Base-by-base conservation (phyloP, 768 basidiomycete genomes). In the Lactarius vividus region DNA sequence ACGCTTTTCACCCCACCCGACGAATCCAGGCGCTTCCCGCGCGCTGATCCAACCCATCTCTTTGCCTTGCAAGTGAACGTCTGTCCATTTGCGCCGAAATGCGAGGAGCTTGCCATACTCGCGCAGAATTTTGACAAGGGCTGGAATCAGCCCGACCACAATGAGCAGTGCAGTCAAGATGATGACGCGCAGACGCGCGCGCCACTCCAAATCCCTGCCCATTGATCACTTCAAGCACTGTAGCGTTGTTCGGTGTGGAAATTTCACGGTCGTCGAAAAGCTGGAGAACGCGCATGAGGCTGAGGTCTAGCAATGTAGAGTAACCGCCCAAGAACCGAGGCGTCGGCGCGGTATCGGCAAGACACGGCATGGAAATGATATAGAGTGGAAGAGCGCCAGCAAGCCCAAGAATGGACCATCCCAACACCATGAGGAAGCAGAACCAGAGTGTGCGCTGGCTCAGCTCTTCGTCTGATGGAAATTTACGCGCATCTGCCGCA, bases 21-120 rank as follows among this genome's bases (percentile, higher is more conserved):
- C 79, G 67, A 90, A 88, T 3, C 88, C 89, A 20, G 86, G 87
- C 3, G 89, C 88, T 28, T 79, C 74, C 4, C 75, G 77, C 0
- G 83, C 84, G 71, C 86, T 85, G 49, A 92, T 76, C 86, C 90
- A 92, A 7, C 85, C 91, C 77, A 94, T 80, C 71, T 93, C 91
- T 66, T 86, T 79, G 3, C 85, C 84, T 67, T 83, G 84, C 72
- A 92, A 91, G 59, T 82, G 83, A 1, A 85, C 76, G 35, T 84
- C 79, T 20, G 85, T 72, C 86, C 91, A 93, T 33, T 82, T 79
- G 52, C 77, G 75, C 57, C 87, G 81, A 71, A 83, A 86, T 9
- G 76, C 80, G 3, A 84, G 80, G 3, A 89, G 74, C 18, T 72
- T 76, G 71, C 82, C 83, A 72, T 89, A 87, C 74, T 92, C 88